Evolutionary conservation across 805 yeast genomes (phyloP), one percentile per base, ranked within the genome.

Genomic region (Saturnispora quitensis): DNA sequence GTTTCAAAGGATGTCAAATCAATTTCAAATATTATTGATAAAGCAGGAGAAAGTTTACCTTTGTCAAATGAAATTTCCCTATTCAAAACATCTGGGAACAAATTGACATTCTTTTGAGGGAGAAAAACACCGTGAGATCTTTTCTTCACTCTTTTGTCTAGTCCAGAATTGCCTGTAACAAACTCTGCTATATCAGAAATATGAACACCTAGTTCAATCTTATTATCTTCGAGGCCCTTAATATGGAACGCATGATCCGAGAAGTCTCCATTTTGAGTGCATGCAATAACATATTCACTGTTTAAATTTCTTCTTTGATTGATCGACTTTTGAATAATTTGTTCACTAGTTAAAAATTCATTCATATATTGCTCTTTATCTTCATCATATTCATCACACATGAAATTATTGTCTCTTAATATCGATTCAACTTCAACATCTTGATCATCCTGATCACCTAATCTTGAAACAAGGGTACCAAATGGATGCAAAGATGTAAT

Each of bases 401-500:
- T 70, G 61, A 86, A 86, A 68, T 86, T 86, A 66, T 84, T 85
- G 61, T 86, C 98, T 62, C 97, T 81, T 58, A 93, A 74, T 50
- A 93, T 84, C 0, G 97, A 88, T 65, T 85, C 91, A 55, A 89
- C 79, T 66, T 89, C 96, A 42, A 91, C 87, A 22, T 76, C 72
- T 2, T 82, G 77, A 56, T 84, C 91, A 57, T 82, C 87, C 61
- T 86, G 80, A 38, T 80, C 76, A 24, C 99, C 99, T 55, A 93
- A 73, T 59, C 86, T 87, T 45, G 90, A 86, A 25, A 91, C 84
- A 52, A 93, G 73, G 31, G 96, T 89, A 60, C 99, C 99, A 64
- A 93, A 93, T 5, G 99, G 99, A 73, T 93, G 99, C 67, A 93
- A 76, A 0, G 98, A 91, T 9, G 99, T 93, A 68, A 93, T 93